Conservation (phyloP, 2,329 filamentous ascomycete species). For the Xylariaceae sp. region DNA sequence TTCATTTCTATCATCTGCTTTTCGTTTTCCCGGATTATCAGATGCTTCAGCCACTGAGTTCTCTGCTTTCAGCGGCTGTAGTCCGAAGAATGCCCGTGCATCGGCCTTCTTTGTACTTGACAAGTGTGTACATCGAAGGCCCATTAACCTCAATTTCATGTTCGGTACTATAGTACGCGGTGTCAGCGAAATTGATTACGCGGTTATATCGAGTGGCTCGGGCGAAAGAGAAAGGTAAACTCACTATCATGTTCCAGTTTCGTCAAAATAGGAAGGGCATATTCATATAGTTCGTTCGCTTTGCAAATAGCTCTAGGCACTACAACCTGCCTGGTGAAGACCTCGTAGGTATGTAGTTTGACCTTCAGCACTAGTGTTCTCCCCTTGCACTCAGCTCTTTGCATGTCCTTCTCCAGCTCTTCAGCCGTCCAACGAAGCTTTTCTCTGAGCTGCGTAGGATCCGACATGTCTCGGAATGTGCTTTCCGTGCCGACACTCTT, state of each 20-base stretch:
- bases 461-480: slow-evolving; percentile 79
- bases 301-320: slow-evolving; percentile 66
- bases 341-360: slow-evolving; percentile 91
- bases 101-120: slow-evolving; percentile 80
- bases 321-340: slow-evolving; percentile 76
- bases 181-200: neutral
- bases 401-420: slow-evolving; percentile 82
- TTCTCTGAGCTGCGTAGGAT: slow-evolving; percentile 62
- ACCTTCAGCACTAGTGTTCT: slow-evolving; percentile 89
- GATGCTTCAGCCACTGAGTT: slow-evolving; percentile 18
- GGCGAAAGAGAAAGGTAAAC: neutral
- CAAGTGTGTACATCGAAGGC: slow-evolving; percentile 81
- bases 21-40: slow-evolving; percentile 30
- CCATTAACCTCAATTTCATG: slow-evolving; percentile 81
- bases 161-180: slow-evolving; percentile 46
- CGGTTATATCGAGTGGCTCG: neutral
- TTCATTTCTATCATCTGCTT: slow-evolving; percentile 49
- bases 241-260: slow-evolving; percentile 74
- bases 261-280: slow-evolving; percentile 73
- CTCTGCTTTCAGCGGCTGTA: slow-evolving; percentile 37
- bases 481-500: slow-evolving; percentile 94
- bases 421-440: slow-evolving; percentile 79
- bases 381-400: slow-evolving; percentile 76
- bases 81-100: slow-evolving; percentile 74
- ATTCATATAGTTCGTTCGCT: slow-evolving; percentile 80